Conservation (phyloP, 2,329 filamentous ascomycete genomes). For the Cyclaneusma minus region DNA sequence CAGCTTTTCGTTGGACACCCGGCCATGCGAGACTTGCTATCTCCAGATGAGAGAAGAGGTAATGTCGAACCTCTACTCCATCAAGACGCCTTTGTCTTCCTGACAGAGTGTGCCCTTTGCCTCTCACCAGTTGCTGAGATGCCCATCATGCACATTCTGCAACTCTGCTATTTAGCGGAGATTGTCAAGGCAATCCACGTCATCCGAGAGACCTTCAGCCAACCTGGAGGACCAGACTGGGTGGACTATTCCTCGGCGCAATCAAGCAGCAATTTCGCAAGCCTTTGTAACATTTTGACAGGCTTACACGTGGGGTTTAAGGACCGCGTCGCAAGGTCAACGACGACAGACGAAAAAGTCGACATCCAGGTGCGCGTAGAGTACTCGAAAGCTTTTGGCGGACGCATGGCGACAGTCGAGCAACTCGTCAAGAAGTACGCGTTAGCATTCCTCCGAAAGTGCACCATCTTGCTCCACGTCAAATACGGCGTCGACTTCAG, state of each 20-base stretch:
- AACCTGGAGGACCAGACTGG: too few species aligned
- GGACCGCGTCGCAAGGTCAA: conserved; percentile 28
- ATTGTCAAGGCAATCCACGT: conserved; percentile 64
- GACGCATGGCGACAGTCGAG: too few species aligned
- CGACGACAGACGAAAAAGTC: too few species aligned
- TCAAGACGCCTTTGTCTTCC: conserved; percentile 63
- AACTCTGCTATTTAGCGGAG: conserved; percentile 81
- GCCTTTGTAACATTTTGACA: not conserved
- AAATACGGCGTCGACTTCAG: conserved; percentile 82
- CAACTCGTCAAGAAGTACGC: conserved; percentile 71
- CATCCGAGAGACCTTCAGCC: too few species aligned
- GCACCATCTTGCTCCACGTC: conserved; percentile 68
- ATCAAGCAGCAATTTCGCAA: too few species aligned
- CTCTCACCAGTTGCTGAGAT: conserved; percentile 51
- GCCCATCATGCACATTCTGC: conserved; percentile 65
- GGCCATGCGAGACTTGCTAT: conserved; percentile 26
- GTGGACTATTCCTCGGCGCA: too few species aligned
- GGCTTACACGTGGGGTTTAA: conserved; percentile 18
- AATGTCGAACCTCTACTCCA: conserved; percentile 42
- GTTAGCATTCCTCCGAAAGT: conserved; percentile 79
- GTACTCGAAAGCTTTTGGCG: too few species aligned
- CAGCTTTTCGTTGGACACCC: conserved; percentile 57
- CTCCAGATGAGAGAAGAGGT: conserved; percentile 18
- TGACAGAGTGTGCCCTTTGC: conserved; percentile 64
- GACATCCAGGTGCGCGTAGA: too few species aligned